These are phyloP conservation scores for Claviceps pazoutovae DNA, from an alignment of 2,329 filamentous ascomycete genomes.

Conservation along the genomic window DNA sequence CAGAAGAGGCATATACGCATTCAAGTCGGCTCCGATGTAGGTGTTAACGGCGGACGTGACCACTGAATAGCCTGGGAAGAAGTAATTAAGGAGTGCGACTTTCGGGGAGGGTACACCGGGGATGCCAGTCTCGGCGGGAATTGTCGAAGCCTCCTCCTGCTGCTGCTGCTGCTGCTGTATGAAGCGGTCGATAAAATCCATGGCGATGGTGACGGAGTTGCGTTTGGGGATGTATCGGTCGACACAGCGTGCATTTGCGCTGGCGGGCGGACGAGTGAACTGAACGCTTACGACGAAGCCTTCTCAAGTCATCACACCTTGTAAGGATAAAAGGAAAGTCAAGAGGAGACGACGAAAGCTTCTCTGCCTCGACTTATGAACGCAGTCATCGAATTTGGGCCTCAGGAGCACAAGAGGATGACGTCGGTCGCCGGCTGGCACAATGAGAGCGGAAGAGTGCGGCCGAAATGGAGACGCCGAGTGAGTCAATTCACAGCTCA, in stretches of 20 bases:
- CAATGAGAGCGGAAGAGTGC: neutral
- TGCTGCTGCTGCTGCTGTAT: neutral
- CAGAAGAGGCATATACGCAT: slow-evolving; percentile 46
- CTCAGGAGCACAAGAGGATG: neutral
- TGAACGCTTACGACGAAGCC: no score
- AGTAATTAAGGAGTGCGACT: slow-evolving; percentile 41
- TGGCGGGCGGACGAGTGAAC: neutral
- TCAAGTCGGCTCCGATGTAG: slow-evolving; percentile 48
- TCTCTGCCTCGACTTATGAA: neutral
- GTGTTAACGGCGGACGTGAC: slow-evolving; percentile 37
- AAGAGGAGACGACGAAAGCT: neutral
- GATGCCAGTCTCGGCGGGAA: slow-evolving; percentile 4
- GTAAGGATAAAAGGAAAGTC: no score
- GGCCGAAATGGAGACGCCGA: neutral
- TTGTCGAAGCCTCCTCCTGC: slow-evolving; percentile 6
- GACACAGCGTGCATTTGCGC: neutral
- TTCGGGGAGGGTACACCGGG: slow-evolving; percentile 18
- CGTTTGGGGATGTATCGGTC: neutral
- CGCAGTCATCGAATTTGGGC: neutral
- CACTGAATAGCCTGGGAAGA: slow-evolving; percentile 52
- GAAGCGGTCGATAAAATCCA: slow-evolving; percentile 5
- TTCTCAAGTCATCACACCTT: neutral
- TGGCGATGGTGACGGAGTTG: neutral
- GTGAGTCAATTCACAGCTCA: neutral
- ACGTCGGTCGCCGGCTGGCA: neutral